These are phyloP conservation scores for Thymus mandschuricus DNA, from an alignment of 257 asterid species.

Conservation along the genomic window DNA sequence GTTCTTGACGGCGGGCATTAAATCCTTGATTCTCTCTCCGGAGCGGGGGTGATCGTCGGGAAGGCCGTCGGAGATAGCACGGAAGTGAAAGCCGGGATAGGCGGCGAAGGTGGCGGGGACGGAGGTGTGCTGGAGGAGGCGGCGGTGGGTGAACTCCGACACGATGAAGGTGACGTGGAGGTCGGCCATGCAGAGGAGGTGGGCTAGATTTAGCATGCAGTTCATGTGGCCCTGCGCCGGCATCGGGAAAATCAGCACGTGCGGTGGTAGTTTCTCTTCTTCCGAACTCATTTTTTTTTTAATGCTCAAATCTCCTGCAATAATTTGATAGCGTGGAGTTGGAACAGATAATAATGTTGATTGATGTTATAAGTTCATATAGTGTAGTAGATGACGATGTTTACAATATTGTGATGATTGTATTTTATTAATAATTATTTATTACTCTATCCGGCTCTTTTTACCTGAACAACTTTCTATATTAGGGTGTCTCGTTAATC, in stretches of 20 bases:
- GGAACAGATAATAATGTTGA: too few species aligned
- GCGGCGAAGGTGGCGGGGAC: conserved; percentile 31
- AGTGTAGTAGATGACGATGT: too few species aligned
- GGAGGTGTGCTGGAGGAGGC: conserved; percentile 40
- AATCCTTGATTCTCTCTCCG: conserved; percentile 27
- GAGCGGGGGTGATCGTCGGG: conserved; percentile 53
- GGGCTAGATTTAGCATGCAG: conserved; percentile 55
- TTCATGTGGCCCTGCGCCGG: conserved; percentile 51
- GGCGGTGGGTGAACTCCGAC: conserved; percentile 44
- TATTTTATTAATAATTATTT: too few species aligned
- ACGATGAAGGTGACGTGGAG: conserved; percentile 44
- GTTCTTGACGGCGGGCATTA: conserved; percentile 19
- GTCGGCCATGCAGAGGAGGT: conserved; percentile 45
- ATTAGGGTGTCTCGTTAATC: too few species aligned
- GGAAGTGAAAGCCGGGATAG: conserved; percentile 45
- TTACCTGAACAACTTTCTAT: too few species aligned
- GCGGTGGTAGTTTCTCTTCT: conserved; percentile 35
- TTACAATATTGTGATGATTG: too few species aligned
- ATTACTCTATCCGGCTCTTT: too few species aligned
- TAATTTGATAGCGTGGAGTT: neutral
- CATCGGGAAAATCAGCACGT: conserved; percentile 51
- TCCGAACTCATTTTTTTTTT: neutral
- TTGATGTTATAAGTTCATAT: too few species aligned
- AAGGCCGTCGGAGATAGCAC: conserved; percentile 50
- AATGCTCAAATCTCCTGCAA: too few species aligned